phyloP scores from a whole-genome alignment of 108 stramenopile species.

The Conticribra weissflogii region DNA sequence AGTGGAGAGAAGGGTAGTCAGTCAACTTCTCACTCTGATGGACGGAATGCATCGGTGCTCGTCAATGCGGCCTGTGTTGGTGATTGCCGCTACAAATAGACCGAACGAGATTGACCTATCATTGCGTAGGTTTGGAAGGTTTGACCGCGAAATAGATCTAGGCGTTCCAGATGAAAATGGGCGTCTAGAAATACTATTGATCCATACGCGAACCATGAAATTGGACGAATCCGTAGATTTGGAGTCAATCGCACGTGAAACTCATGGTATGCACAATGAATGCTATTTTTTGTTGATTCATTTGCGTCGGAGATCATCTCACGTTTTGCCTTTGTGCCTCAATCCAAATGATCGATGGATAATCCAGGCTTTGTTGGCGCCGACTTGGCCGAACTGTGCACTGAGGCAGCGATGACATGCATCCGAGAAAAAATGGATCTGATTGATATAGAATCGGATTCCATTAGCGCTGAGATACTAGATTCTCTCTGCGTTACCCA shows the following conservation, averaged over 20 bases:
- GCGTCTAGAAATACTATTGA: conserved; percentile 91
- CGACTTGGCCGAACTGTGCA: conserved; percentile 91
- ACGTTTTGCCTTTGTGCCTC: neutral
- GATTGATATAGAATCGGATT: conserved; percentile 81
- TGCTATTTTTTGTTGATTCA: no score
- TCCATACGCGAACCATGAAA: conserved; percentile 89
- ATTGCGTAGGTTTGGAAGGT: conserved; percentile 92
- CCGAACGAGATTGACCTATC: conserved; percentile 88
- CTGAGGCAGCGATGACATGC: conserved; percentile 88
- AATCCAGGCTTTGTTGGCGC: conserved; percentile 91
- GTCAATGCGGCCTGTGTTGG: conserved; percentile 86
- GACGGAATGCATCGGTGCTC: conserved; percentile 80
- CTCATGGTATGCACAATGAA: conserved; percentile 69
- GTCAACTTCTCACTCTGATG: conserved; percentile 94
- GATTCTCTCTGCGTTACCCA: conserved; percentile 74
- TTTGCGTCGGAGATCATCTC: no score
- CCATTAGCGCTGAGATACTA: conserved; percentile 87
- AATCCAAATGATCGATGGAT: no score
- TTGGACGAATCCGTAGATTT: conserved; percentile 85
- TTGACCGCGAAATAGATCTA: conserved; percentile 92
- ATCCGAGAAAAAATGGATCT: conserved; percentile 81
- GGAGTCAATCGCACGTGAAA: conserved; percentile 72
- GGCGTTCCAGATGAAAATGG: conserved; percentile 90
- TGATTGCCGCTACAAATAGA: conserved; percentile 94
- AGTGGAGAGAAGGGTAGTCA: conserved; percentile 92